phyloP scores from a whole-genome alignment of 2,329 filamentous ascomycete genomes.

The Aspergillus sp. region DNA sequence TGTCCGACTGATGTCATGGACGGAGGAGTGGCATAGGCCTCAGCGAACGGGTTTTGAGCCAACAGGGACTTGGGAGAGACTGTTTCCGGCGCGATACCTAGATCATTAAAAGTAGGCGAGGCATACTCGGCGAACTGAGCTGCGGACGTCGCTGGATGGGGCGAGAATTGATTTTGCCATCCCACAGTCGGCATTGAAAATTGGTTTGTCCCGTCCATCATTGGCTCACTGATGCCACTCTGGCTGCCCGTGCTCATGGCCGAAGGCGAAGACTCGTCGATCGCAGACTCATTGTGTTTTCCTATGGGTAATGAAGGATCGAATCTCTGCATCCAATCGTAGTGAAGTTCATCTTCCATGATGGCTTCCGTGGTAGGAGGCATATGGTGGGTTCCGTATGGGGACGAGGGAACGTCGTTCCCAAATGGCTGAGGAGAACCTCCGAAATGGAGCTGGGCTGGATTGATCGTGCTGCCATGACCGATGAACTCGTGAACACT shows the following conservation, averaged over 20 bases:
- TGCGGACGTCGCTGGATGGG: slow-evolving; percentile 67
- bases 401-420: slow-evolving; percentile 46
- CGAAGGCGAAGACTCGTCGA: slow-evolving; percentile 93
- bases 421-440: slow-evolving; percentile 67
- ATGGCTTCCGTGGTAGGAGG: slow-evolving; percentile 59
- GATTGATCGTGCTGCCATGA: slow-evolving; percentile 64
- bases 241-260: slow-evolving; percentile 95
- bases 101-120: slow-evolving; percentile 74
- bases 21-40: slow-evolving; percentile 78
- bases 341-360: slow-evolving; percentile 71
- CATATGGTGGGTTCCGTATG: slow-evolving; percentile 58
- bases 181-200: slow-evolving; percentile 59
- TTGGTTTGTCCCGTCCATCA: slow-evolving; percentile 78
- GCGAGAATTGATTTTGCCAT: slow-evolving; percentile 73
- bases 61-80: slow-evolving; percentile 77
- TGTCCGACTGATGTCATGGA: slow-evolving; percentile 76
- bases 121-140: slow-evolving; percentile 76
- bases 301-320: slow-evolving; percentile 76
- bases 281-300: slow-evolving; percentile 73
- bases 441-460: slow-evolving; percentile 77
- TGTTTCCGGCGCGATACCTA: slow-evolving; percentile 71
- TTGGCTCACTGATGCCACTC: slow-evolving; percentile 76
- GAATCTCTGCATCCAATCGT: slow-evolving; percentile 84
- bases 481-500: slow-evolving; percentile 75
- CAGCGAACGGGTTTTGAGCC: slow-evolving; percentile 69